Base-by-base conservation (phyloP, 2,329 filamentous ascomycete species). In the Cladosporium sp. region DNA sequence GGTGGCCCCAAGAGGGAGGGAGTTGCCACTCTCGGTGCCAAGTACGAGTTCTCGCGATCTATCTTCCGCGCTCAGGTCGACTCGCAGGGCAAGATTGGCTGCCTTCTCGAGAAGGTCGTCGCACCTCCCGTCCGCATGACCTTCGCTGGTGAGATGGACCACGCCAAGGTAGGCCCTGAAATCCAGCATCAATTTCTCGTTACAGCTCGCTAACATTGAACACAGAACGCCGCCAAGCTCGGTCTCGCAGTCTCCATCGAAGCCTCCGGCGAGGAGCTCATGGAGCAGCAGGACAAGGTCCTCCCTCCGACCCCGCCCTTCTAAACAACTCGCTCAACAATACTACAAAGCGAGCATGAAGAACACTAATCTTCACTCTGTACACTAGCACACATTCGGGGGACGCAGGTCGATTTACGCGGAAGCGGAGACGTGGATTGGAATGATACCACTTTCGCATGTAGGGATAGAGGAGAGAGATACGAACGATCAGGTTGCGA, bases 41-140 rank as follows among this genome's bases (percentile, higher is more conserved):
- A 98, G 76, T 98, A 98, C 75, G 92, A 96, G 71, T 98, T 98
- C 83, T 83, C 89, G 68, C 88, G 90, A 75, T 93, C 89, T 52
- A 93, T 89, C 46, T 95, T 96, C 84, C 85, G 92, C 60, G 93
- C 92, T 42, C 93, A 98, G 76, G 81, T 97, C 63, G 93, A 98
- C 75, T 95, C 90, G 66, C 85, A 89, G 70, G 93, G 93, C 70
- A 95, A 95, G 77, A 80, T 98, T 56, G 89, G 87, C 73, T 93
- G 89, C 69, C 75, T 96, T 66, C 76, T 97, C 62, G 93, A 98
- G 80, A 97, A 96, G 84, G 86, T 90, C 67, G 88, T 98, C 66
- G 90, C 90, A 31, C 89, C 90, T 59, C 87, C 91, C 28, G 90
- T 98, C 54, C 87, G 86, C 70, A 83, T 98, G 75, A 95, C 91